Evolutionary conservation across 805 yeast genomes (phyloP).

Genomic region (Ogataea populi-albae): DNA sequence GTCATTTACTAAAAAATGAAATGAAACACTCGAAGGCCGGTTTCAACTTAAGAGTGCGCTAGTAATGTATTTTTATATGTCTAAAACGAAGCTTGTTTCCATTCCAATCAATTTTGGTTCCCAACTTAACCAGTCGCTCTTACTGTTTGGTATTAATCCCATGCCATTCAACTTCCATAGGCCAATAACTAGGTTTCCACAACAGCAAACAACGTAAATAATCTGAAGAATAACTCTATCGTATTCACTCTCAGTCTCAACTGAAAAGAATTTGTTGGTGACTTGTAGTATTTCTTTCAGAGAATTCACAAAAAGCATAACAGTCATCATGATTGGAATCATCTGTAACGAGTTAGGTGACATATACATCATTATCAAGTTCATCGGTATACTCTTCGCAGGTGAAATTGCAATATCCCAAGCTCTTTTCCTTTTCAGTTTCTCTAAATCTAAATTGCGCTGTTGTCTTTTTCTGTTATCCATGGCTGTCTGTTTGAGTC

Average conservation of each 20-base stretch:
- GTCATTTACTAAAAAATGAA: constrained; percentile 16
- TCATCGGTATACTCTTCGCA: constrained; percentile 84
- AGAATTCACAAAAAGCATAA: constrained; percentile 79
- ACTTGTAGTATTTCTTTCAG: constrained; percentile 65
- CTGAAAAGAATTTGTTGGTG: constrained; percentile 46
- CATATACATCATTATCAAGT: constrained; percentile 85
- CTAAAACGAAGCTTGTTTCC: constrained; percentile 28
- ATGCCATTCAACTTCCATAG: constrained; percentile 78
- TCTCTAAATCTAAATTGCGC: constrained; percentile 29
- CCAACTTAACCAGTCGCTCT: constrained; percentile 93
- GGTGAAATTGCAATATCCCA: constrained; percentile 87
- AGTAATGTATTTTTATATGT: too few species aligned
- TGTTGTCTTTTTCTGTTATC: constrained; percentile 1
- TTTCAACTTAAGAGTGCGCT: too few species aligned
- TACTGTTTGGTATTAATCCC: constrained; percentile 88
- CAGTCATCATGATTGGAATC: constrained; percentile 86
- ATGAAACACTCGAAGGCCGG: background rate
- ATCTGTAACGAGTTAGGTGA: constrained; percentile 87
- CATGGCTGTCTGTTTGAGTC: constrained; percentile 3
- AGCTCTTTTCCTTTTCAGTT: constrained; percentile 58
- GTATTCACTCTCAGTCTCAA: constrained; percentile 20
- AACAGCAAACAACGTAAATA: constrained; percentile 35
- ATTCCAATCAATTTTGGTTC: constrained; percentile 42
- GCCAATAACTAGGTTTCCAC: constrained; percentile 68
- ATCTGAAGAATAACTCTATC: constrained; percentile 27